Percentiles rank a stretch among this genome's conserved stretches.
Evolutionary conservation across 2,329 filamentous ascomycete species (phyloP).

Genomic region (Aureobasidium sp.): DNA sequence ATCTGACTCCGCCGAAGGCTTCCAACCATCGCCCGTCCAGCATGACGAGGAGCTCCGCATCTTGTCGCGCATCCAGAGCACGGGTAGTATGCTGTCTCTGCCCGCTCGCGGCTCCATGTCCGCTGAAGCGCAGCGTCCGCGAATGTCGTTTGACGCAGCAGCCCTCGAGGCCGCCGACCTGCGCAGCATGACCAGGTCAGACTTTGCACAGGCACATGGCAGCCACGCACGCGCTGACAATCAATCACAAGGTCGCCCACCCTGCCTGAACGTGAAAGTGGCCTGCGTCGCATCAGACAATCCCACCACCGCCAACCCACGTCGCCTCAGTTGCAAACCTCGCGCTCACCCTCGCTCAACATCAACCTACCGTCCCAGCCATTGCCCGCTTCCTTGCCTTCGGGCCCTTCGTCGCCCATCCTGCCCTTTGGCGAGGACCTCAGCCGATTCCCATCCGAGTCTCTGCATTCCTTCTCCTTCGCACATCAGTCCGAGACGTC

Average conservation of each 20-base stretch:
- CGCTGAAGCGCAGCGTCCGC: background rate
- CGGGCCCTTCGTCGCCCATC: slow-evolving; percentile 61
- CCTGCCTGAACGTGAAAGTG: slow-evolving; percentile 34
- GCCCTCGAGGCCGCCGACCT: slow-evolving; percentile 7
- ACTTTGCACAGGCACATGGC: background rate
- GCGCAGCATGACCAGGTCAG: slow-evolving; percentile 9
- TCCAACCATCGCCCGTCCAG: slow-evolving; percentile 7
- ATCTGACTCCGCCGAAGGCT: background rate
- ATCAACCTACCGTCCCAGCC: slow-evolving; percentile 52
- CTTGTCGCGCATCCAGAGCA: slow-evolving; percentile 9
- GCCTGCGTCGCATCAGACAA: slow-evolving; percentile 88
- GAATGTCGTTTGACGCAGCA: slow-evolving; percentile 9
- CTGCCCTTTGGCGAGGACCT: slow-evolving; percentile 76
- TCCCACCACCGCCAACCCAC: slow-evolving; percentile 61
- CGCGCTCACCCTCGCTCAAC: slow-evolving; percentile 63
- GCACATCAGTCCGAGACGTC: slow-evolving; percentile 90
- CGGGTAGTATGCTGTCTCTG: slow-evolving; percentile 1
- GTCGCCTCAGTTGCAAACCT: slow-evolving; percentile 42
- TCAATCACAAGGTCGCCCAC: slow-evolving; percentile 1
- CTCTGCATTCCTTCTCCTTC: slow-evolving; percentile 96
- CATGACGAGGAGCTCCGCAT: background rate
- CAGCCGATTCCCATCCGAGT: slow-evolving; percentile 86
- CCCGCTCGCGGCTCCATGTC: background rate
- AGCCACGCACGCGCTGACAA: background rate
- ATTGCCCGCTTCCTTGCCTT: slow-evolving; percentile 42